Conservation (phyloP, 495 filamentous ascomycete species). For the Rusavskia elegans region DNA sequence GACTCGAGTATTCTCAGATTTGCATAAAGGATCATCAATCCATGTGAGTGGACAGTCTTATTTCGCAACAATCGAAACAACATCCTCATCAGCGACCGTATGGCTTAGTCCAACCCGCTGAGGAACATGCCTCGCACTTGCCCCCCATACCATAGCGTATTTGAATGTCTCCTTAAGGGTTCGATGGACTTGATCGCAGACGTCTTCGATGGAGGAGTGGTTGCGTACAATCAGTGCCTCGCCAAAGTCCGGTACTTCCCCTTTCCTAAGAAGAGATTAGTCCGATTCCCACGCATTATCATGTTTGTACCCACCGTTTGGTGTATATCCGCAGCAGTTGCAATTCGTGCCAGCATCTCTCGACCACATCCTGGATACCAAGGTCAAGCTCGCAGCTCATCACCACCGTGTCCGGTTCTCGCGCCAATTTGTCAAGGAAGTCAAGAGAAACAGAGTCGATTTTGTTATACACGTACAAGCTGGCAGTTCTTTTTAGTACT, state of each 20-base stretch:
- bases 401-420: conserved; percentile 83
- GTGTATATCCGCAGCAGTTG: conserved; percentile 88
- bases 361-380: conserved; percentile 90
- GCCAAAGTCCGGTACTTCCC: conserved; percentile 74
- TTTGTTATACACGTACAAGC: conserved; percentile 99
- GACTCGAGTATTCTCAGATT: too few relatives aligned
- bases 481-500: conserved; percentile 17
- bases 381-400: conserved; percentile 98
- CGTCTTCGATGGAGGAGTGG: conserved; percentile 85
- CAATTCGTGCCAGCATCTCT: conserved; percentile 90
- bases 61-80: conserved; percentile 87
- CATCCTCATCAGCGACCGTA: conserved; percentile 85
- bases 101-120: conserved; percentile 85
- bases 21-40: too few relatives aligned
- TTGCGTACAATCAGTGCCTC: conserved; percentile 88
- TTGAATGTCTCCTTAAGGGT: conserved; percentile 97
- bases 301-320: conserved; percentile 42
- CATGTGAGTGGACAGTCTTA: conserved; percentile 14
- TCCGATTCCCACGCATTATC: too few relatives aligned
- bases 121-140: conserved; percentile 84
- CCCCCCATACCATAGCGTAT: conserved; percentile 96
- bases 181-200: conserved; percentile 90
- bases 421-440: conserved; percentile 79
- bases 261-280: conserved; percentile 39
- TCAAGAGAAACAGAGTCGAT: conserved; percentile 92